Conservation (phyloP, 2,329 filamentous ascomycete species). For the Aspergillus neotritici region DNA sequence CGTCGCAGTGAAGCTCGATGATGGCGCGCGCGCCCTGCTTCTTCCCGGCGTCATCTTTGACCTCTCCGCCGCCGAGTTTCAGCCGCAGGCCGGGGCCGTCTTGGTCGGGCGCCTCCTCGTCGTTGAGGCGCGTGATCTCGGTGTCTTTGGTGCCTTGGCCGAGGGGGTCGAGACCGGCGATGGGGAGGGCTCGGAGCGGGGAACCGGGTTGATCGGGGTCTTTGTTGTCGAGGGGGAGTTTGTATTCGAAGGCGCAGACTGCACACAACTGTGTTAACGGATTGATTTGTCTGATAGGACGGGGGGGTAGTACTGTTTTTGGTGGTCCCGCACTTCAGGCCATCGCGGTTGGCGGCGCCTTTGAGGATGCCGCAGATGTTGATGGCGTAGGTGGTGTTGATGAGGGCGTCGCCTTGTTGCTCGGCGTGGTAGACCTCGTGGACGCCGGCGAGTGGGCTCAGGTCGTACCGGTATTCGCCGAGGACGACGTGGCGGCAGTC, state of each 20-base stretch:
- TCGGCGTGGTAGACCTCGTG: conserved; percentile 32
- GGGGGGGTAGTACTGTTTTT: conserved; percentile 29
- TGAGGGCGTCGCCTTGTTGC: conserved; percentile 20
- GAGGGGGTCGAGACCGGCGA: conserved; percentile 65
- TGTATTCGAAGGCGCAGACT: conserved; percentile 72
- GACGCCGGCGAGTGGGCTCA: conserved; percentile 34
- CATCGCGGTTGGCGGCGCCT: conserved; percentile 21
- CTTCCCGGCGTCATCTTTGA: conserved; percentile 44
- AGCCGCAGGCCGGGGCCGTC: conserved; percentile 67
- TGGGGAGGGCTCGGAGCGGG: conserved; percentile 54
- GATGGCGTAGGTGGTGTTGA: conserved; percentile 35
- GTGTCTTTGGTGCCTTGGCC: conserved; percentile 50
- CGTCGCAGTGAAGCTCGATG: conserved; percentile 80
- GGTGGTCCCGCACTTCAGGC: conserved; percentile 27
- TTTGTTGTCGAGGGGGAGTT: conserved; percentile 40
- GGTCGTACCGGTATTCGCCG: conserved; percentile 35
- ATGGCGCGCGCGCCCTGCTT: conserved; percentile 60
- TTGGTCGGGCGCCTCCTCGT: conserved; percentile 52
- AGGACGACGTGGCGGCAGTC: conserved; percentile 35
- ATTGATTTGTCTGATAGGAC: not conserved
- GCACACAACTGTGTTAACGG: not conserved
- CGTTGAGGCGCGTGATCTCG: conserved; percentile 57
- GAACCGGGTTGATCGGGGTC: conserved; percentile 44
- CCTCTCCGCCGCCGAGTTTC: conserved; percentile 57
- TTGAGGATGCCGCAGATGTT: conserved; percentile 31